phyloP scores from a whole-genome alignment of 2,329 filamentous ascomycete genomes.

The Lasiodiplodia sp. region DNA sequence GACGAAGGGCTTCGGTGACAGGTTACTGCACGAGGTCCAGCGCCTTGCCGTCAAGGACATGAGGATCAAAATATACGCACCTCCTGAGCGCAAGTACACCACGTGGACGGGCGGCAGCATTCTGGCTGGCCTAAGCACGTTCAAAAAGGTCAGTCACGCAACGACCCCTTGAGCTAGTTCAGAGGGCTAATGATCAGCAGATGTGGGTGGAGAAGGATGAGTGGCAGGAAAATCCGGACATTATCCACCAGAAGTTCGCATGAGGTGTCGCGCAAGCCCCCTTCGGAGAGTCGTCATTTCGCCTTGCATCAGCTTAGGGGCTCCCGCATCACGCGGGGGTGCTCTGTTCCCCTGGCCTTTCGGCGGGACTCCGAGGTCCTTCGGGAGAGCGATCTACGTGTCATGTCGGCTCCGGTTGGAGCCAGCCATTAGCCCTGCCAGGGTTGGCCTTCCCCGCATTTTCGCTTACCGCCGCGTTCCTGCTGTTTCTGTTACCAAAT shows the following conservation, averaged over 20 bases:
- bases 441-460: conserved; percentile 29
- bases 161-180: conserved; percentile 8
- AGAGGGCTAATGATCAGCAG: conserved; percentile 58
- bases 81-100: conserved; percentile 96
- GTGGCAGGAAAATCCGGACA: conserved; percentile 99
- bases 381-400: conserved; percentile 20
- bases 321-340: conserved; percentile 17
- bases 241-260: conserved; percentile 98
- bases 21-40: conserved; percentile 90
- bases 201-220: conserved; percentile 99
- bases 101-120: conserved; percentile 99
- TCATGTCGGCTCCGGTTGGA: conserved; percentile 29
- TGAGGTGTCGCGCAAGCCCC: conserved; percentile 47
- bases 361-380: conserved; percentile 16
- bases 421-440: conserved; percentile 20
- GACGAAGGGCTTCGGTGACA: conserved; percentile 95
- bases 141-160: conserved; percentile 79
- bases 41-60: conserved; percentile 96
- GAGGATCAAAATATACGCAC: conserved; percentile 99
- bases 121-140: conserved; percentile 93
- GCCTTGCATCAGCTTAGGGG: conserved; percentile 13
- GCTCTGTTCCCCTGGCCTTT: background rate
- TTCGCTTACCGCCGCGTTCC: conserved; percentile 29
- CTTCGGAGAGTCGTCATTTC: conserved; percentile 24
- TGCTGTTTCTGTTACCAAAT: conserved; percentile 31